Base-by-base conservation (phyloP, 345 rosid species). In the Viola odorata region DNA sequence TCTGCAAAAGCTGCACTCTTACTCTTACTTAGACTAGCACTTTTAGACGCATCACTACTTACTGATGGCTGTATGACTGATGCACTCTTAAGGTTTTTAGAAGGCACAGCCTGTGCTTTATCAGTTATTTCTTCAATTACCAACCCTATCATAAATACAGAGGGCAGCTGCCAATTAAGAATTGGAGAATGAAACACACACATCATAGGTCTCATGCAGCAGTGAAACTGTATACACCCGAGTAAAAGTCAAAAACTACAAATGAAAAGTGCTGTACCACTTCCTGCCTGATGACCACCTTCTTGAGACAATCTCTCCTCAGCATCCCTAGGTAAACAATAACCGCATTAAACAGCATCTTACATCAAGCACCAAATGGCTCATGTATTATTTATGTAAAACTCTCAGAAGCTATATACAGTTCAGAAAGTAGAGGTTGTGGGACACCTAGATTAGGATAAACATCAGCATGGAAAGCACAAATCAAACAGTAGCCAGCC, bases 51-150 rank as follows among this genome's bases (percentile, higher is more conserved):
- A 58, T 64, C 61, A 44, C 41, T 54, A 36, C 64, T 67, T 61
- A 66, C 78, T 61, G 14, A 71, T 45, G 69, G 71, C 62, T 69
- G 82, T 44, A 55, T 67, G 39, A 40, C 77, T 50, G 77, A 66
- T 37, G 67, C 38, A 55, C 67, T 78, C 70, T 54, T 52, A 67
- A 37, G 72, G 57, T 55, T 78, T 59, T 61, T 69, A 50, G 82
- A 80, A 62, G 84, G 62, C 53, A 50, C 52, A 44, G 71, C 49
- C 66, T 16, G 67, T 40, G 32, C 69, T 69, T 85, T 85, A 78
- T 85, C 97, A 61, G 83, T 80, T 71, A 87, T 81, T 57, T 89
- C 97, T 84, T 87, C 91, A 71, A 89, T 83, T 52, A 78, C 73
- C 61, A 87, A 66, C 60, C 81, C 96, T 89, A 63, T 58, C 37